Evolutionary conservation across 208 protist species (phyloP), one percentile per base, ranked within the genome.

Genomic region (Leishmania guyanensis): DNA sequence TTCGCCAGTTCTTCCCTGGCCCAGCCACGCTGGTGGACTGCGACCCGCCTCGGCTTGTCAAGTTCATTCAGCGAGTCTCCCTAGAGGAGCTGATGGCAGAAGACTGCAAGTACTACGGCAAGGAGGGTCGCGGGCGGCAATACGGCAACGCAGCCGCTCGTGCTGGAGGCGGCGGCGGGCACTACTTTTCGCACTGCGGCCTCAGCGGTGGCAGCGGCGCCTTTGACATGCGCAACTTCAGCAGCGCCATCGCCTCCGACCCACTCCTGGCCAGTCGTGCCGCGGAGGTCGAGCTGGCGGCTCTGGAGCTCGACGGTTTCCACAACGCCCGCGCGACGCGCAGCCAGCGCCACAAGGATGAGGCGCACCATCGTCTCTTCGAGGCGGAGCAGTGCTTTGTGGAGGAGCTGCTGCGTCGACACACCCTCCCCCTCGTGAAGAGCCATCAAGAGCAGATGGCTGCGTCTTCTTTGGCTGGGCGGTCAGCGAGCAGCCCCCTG

Each of bases 1-100:
- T 97, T 75, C 90, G 94, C n/a, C 93, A 97, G 86, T 96, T 93
- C 82, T 92, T 97, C 56, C 94, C 94, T 0, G 94, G 94, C 9
- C 94, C 94, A 0, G 92, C 89, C 36, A 94, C 94, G 48, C 81
- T 97, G 74, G 81, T 97, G 53, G 94, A 97, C 88, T 97, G 94
- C 84, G 90, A 94, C 72, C 94, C 94, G 16, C 89, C 88, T 16
- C 87, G 89, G 48, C 89, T 97, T 5, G 92, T 97, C 50, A 95
- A 95, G 83, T 97, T 92, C 51, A 86, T 97, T 17, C 92, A 96
- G 84, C 92, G 94, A 0, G 82, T 94, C 43, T 94, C 94, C 39
- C 87, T 97, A 17, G 92, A 96, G 69, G 94, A 96, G 50, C 81
- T 97, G 78, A 60, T 97, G 36, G 87, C 90, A 26, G 86, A 86